Percentiles rank a stretch among this genome's conserved stretches.
Conservation (phyloP, 2,329 filamentous ascomycete genomes). For the Ascochyta fabae region DNA sequence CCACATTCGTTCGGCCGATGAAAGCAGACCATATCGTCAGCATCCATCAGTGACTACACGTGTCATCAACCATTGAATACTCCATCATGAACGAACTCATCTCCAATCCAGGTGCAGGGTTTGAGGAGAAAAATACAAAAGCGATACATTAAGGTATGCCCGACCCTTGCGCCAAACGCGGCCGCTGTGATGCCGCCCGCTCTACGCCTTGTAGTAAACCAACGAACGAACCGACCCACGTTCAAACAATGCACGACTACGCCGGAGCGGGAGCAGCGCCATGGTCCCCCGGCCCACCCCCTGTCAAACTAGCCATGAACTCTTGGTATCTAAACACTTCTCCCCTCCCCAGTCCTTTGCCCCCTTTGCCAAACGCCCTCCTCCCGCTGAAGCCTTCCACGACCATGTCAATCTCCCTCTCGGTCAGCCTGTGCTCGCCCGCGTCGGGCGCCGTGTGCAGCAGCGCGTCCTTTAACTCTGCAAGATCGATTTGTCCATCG, state of each 20-base stretch:
- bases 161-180: too few species aligned
- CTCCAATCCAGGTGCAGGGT: too few species aligned
- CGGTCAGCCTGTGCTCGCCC: slow-evolving; percentile 43
- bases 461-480: slow-evolving; percentile 81
- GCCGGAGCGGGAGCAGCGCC: slow-evolving; percentile 22
- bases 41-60: too few species aligned
- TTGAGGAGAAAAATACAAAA: too few species aligned
- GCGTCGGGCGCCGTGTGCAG: slow-evolving; percentile 78
- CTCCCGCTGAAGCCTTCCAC: slow-evolving; percentile 84
- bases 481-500: slow-evolving; percentile 87
- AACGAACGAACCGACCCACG: background rate
- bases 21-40: too few species aligned
- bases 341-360: slow-evolving; percentile 62
- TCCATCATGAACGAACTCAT: too few species aligned
- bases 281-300: slow-evolving; percentile 42
- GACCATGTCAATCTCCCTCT: slow-evolving; percentile 80
- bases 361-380: slow-evolving; percentile 76
- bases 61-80: too few species aligned
- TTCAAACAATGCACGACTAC: background rate
- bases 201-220: background rate
- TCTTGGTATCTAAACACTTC: slow-evolving; percentile 95
- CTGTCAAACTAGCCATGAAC: slow-evolving; percentile 69
- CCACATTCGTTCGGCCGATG: too few species aligned
- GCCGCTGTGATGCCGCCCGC: too few species aligned
- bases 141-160: too few species aligned